phyloP scores from a whole-genome alignment of 2,329 filamentous ascomycete species.

The Fusarium sublunatum region DNA sequence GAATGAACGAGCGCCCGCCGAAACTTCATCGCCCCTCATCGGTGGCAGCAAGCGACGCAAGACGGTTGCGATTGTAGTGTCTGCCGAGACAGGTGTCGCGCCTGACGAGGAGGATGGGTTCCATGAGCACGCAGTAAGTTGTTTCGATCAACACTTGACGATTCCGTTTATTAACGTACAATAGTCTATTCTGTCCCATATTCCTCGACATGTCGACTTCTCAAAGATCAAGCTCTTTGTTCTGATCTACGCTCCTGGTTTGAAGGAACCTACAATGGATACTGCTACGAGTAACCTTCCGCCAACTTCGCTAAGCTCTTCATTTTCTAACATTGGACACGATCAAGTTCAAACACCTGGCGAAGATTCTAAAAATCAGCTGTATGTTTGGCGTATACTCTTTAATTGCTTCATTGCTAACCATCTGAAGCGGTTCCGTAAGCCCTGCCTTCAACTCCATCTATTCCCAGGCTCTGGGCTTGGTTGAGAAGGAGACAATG shows the following conservation, averaged over 20 bases:
- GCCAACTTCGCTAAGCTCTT: slow-evolving; percentile 77
- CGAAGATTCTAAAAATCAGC: slow-evolving; percentile 69
- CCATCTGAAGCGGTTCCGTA: slow-evolving; percentile 51
- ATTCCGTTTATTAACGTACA: slow-evolving; percentile 26
- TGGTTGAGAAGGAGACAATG: slow-evolving; percentile 88
- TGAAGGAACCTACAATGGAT: slow-evolving; percentile 74
- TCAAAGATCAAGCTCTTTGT: slow-evolving; percentile 82
- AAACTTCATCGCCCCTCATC: slow-evolving; percentile 48
- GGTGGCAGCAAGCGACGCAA: slow-evolving; percentile 68
- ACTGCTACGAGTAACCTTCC: slow-evolving; percentile 63
- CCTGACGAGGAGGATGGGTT: slow-evolving; percentile 69
- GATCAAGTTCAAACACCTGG: slow-evolving; percentile 76
- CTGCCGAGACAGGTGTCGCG: slow-evolving; percentile 74
- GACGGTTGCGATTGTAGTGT: slow-evolving; percentile 89
- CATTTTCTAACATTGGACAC: slow-evolving; percentile 86
- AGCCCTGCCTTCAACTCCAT: slow-evolving; percentile 79
- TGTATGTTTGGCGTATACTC: slow-evolving; percentile 53
- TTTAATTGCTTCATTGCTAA: slow-evolving; percentile 11
- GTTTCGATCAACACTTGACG: slow-evolving; percentile 16
- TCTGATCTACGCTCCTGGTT: slow-evolving; percentile 85
- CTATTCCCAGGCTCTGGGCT: slow-evolving; percentile 79
- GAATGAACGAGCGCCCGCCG: slow-evolving; percentile 54
- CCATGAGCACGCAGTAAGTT: slow-evolving; percentile 84
- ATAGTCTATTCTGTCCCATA: slow-evolving; percentile 89
- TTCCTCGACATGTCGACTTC: slow-evolving; percentile 81